These are phyloP conservation scores for Silybum marianum DNA, from an alignment of 129 eudicot species.

Conservation along the genomic window DNA sequence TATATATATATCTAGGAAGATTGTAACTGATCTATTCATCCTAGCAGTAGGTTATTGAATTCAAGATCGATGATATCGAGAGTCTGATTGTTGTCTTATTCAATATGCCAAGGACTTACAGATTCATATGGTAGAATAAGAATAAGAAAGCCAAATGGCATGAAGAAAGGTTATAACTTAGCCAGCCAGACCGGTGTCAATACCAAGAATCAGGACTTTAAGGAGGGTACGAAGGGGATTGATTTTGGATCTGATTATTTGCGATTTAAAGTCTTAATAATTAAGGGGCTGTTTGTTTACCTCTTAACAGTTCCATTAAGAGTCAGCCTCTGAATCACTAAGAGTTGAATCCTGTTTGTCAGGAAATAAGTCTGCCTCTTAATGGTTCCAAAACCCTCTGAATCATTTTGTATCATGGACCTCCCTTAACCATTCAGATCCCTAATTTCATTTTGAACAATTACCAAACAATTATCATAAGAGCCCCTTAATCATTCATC, in stretches of 20 bases:
- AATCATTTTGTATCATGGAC: too few species aligned
- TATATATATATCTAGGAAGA: slow-evolving; percentile 9
- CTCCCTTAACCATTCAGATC: too few species aligned
- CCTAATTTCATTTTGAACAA: too few species aligned
- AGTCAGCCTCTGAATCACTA: too few species aligned
- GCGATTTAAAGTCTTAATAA: not conserved
- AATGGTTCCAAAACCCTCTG: too few species aligned
- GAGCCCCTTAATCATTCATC: too few species aligned
- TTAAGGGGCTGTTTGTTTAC: too few species aligned
- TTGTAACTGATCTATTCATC: not conserved
- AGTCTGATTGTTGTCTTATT: not conserved
- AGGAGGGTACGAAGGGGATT: too few species aligned
- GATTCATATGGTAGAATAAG: not conserved
- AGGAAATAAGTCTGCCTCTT: too few species aligned
- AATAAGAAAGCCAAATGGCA: slow-evolving; percentile 1
- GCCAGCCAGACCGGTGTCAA: not conserved
- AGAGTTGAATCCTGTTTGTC: too few species aligned
- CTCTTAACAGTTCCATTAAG: too few species aligned
- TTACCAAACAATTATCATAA: too few species aligned
- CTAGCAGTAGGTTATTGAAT: not conserved
- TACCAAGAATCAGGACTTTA: not conserved
- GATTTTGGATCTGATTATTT: not conserved
- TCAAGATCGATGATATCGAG: not conserved
- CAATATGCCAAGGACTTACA: not conserved
- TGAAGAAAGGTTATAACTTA: not conserved